phyloP scores from a whole-genome alignment of 2,329 filamentous ascomycete genomes.

The Microsporum audouinii region DNA sequence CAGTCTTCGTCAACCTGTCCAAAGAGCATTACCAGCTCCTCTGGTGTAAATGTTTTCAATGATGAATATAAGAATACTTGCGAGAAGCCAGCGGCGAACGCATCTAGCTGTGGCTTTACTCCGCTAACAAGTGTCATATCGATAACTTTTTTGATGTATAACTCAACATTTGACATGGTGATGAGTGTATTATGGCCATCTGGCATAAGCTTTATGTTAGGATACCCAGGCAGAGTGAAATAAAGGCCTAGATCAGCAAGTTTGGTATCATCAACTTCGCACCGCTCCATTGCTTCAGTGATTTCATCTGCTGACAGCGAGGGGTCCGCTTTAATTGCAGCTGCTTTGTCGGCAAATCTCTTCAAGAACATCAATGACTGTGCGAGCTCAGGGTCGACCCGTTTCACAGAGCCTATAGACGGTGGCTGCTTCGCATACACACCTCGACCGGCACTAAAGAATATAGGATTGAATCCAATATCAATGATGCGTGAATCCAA shows the following conservation, averaged over 20 bases:
- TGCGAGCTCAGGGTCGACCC: constrained; percentile 76
- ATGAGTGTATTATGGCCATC: constrained; percentile 64
- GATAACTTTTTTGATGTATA: constrained; percentile 79
- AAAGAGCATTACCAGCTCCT: constrained; percentile 89
- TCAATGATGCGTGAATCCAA: constrained; percentile 96
- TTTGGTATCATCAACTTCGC: constrained; percentile 61
- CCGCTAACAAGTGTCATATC: constrained; percentile 84
- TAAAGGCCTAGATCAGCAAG: constrained; percentile 86
- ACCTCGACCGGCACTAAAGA: constrained; percentile 79
- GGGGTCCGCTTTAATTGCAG: constrained; percentile 62
- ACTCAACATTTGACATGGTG: constrained; percentile 81
- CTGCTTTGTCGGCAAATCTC: constrained; percentile 73
- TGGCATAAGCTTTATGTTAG: constrained; percentile 67
- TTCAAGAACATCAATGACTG: constrained; percentile 78
- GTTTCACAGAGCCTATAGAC: constrained; percentile 77
- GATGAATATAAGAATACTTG: constrained; percentile 94
- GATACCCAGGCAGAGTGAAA: constrained; percentile 88
- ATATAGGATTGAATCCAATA: constrained; percentile 91
- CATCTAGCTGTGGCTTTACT: constrained; percentile 77
- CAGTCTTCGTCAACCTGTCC: constrained; percentile 90
- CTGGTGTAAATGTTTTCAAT: constrained; percentile 83
- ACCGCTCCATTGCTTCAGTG: constrained; percentile 53
- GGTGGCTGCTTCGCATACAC: constrained; percentile 56
- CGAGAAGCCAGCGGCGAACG: constrained; percentile 83
- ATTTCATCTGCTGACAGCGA: constrained; percentile 58